Evolutionary conservation across 1,284 basidiomycete genomes (phyloP).

Genomic region (Stereum hirsutum): DNA sequence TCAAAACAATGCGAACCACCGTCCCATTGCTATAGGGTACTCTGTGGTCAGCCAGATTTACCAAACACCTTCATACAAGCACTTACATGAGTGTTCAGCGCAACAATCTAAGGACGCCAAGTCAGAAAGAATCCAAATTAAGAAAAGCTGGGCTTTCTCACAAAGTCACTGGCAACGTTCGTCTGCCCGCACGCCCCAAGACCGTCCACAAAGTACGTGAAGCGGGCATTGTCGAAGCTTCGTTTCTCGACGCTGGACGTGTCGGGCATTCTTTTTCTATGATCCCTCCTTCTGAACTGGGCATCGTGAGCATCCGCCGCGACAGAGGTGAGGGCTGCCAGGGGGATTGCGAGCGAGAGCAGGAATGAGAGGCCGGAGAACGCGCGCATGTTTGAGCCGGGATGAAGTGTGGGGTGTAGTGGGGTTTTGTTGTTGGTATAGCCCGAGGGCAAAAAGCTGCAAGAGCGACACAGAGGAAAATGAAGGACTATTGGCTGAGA

Average conservation of each 20-base stretch:
- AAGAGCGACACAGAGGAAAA: not conserved
- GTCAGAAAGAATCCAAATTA: not conserved
- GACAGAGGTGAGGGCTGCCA: not conserved
- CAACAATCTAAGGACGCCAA: not conserved
- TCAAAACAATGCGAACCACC: slow-evolving; percentile 51
- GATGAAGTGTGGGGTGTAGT: not conserved
- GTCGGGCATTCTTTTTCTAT: not conserved
- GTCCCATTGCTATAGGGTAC: slow-evolving; percentile 49
- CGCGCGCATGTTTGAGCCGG: slow-evolving; percentile 8
- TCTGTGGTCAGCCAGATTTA: not conserved
- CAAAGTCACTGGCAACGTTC: slow-evolving; percentile 24
- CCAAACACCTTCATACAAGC: not conserved
- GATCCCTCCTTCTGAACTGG: not conserved
- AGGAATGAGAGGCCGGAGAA: slow-evolving; percentile 9
- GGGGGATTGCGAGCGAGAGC: slow-evolving; percentile 7
- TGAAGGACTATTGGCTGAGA: not conserved
- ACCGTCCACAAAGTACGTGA: slow-evolving; percentile 26
- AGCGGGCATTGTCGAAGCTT: slow-evolving; percentile 18
- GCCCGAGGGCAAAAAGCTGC: not conserved
- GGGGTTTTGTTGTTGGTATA: not conserved
- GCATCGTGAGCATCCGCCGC: not conserved
- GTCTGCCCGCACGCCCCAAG: slow-evolving; percentile 27
- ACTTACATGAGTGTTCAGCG: no score
- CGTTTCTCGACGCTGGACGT: slow-evolving; percentile 13
- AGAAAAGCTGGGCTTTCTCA: no score